phyloP scores from a whole-genome alignment of 2,329 filamentous ascomycete species.

The Diplodia intermedia region DNA sequence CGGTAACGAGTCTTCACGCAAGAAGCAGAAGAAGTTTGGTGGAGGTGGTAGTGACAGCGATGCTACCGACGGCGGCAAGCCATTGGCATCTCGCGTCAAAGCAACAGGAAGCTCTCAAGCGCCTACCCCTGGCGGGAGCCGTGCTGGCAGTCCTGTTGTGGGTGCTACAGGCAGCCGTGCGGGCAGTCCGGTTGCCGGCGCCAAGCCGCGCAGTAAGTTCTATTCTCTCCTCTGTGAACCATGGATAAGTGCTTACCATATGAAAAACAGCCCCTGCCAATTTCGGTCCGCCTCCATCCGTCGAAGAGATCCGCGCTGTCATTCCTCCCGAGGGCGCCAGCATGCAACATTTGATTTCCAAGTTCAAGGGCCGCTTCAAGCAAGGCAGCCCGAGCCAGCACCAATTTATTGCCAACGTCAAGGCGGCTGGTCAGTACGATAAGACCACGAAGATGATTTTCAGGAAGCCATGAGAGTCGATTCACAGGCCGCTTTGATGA shows the following conservation, averaged over 20 bases:
- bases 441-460: conserved; percentile 29
- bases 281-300: conserved; percentile 47
- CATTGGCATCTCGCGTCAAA: conserved; percentile 63
- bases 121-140: conserved; percentile 67
- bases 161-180: conserved; percentile 44
- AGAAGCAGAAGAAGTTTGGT: conserved; percentile 64
- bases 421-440: conserved; percentile 25
- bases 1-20: conserved; percentile 85
- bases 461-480: conserved; percentile 8
- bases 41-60: conserved; percentile 30
- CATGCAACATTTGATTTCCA: conserved; percentile 49
- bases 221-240: conserved; percentile 3
- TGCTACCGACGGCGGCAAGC: conserved; percentile 34
- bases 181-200: conserved; percentile 38
- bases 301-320: conserved; percentile 53
- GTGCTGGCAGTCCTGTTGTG: conserved; percentile 49
- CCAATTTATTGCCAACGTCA: conserved; percentile 30
- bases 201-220: conserved; percentile 32
- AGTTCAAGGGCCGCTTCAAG: conserved; percentile 51
- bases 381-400: conserved; percentile 12
- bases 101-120: conserved; percentile 50
- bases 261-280: conserved; percentile 8
- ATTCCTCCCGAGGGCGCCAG: conserved; percentile 55
- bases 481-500: neutral
- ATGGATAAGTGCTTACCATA: neutral